A percentile compares a stretch with the other conserved stretches of the same genome.
These are phyloP conservation scores for Passiflora organensis DNA, from an alignment of 345 rosid genomes.

Conservation along the genomic window DNA sequence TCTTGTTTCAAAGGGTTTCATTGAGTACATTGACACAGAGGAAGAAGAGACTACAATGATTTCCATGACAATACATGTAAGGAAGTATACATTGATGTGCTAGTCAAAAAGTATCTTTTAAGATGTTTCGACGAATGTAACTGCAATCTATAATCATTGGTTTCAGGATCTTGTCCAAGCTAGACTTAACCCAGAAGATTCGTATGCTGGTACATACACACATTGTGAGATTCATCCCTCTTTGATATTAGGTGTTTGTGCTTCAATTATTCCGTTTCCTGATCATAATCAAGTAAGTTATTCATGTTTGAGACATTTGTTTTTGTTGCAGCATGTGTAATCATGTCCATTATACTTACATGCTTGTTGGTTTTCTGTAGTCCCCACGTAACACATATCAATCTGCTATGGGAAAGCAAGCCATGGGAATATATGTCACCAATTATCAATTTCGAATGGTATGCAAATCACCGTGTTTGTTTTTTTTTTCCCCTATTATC, in stretches of 20 bases:
- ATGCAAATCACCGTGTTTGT: slow-evolving; percentile 10
- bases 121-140: not conserved
- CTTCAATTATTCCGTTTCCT: slow-evolving; percentile 98
- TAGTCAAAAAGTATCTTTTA: not conserved
- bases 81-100: slow-evolving; percentile 9
- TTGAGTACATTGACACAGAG: slow-evolving; percentile 94
- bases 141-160: slow-evolving; percentile 4
- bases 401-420: slow-evolving; percentile 99
- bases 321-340: not conserved
- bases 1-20: slow-evolving; percentile 77
- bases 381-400: slow-evolving; percentile 99
- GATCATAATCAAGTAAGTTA: slow-evolving; percentile 92
- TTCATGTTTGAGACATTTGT: not conserved
- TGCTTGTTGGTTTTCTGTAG: slow-evolving; percentile 39
- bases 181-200: slow-evolving; percentile 64
- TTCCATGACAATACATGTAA: slow-evolving; percentile 96
- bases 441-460: slow-evolving; percentile 98
- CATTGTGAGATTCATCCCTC: slow-evolving; percentile 99
- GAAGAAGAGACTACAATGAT: slow-evolving; percentile 99
- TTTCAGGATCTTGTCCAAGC: slow-evolving; percentile 90
- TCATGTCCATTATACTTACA: too few relatives aligned
- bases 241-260: slow-evolving; percentile 90
- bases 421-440: slow-evolving; percentile 98
- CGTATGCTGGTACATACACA: slow-evolving; percentile 82
- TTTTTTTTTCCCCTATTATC: not conserved